phyloP scores from a whole-genome alignment of 2,329 filamentous ascomycete species.

The Trichophaea hybrida region DNA sequence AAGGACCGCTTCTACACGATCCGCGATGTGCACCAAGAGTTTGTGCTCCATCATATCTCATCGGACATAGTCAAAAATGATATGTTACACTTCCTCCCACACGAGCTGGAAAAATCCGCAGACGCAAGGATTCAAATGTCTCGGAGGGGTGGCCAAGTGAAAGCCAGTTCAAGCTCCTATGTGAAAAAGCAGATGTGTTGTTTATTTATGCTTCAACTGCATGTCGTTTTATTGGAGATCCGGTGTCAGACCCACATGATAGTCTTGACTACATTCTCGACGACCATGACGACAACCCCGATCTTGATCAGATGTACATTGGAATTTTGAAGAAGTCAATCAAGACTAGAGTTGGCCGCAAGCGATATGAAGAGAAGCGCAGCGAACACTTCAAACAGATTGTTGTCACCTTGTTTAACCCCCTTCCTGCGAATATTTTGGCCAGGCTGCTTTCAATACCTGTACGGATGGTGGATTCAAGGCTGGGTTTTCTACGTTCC shows the following conservation, averaged over 20 bases:
- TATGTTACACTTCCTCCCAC: conserved; percentile 24
- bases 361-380: neutral
- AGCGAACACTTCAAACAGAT: neutral
- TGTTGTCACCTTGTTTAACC: conserved; percentile 17
- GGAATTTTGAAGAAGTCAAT: neutral
- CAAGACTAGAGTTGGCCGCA: neutral
- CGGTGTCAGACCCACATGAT: conserved; percentile 14
- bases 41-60: conserved; percentile 12
- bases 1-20: conserved; percentile 16
- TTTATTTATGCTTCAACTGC: conserved; percentile 28
- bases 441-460: conserved; percentile 18
- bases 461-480: conserved; percentile 10
- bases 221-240: conserved; percentile 26
- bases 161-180: conserved; percentile 16
- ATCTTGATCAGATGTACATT: conserved; percentile 1
- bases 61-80: conserved; percentile 26
- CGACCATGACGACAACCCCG: neutral
- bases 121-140: neutral
- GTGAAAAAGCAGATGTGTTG: conserved; percentile 20
- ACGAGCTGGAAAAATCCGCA: conserved; percentile 17
- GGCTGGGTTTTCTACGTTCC: conserved; percentile 23
- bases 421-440: conserved; percentile 22
- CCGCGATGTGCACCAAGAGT: neutral
- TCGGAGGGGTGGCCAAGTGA: conserved; percentile 20
- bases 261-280: conserved; percentile 2